Conservation (phyloP, 2,329 filamentous ascomycete species). For the Scortechinia acanthostroma region DNA sequence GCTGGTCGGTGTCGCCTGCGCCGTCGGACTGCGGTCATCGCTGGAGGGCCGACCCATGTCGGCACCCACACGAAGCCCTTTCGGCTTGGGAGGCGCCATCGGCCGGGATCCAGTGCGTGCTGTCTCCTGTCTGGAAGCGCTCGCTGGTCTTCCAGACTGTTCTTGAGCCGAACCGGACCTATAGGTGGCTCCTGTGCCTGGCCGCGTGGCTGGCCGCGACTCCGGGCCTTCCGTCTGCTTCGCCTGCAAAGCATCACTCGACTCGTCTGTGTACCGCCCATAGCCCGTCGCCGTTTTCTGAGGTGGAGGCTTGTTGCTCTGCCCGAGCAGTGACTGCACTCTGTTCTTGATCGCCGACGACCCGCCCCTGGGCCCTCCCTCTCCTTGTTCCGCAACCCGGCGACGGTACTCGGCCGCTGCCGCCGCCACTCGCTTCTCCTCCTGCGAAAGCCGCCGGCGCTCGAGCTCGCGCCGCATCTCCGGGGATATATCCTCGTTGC, state of each 20-base stretch:
- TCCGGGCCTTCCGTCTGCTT: constrained; percentile 16
- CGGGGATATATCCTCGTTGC: constrained; percentile 54
- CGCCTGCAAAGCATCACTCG: constrained; percentile 22
- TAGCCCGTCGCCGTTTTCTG: constrained; percentile 52
- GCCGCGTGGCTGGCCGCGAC: background rate
- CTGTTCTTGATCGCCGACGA: constrained; percentile 77
- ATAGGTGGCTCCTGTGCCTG: background rate
- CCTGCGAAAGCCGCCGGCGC: constrained; percentile 71
- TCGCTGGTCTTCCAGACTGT: background rate
- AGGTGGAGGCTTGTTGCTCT: constrained; percentile 57
- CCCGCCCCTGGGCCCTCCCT: constrained; percentile 34
- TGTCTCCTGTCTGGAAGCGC: background rate
- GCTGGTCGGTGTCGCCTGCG: background rate
- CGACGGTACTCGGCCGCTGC: constrained; percentile 83
- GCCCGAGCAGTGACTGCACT: constrained; percentile 76
- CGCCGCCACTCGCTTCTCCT: constrained; percentile 82
- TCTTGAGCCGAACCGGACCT: too few relatives aligned
- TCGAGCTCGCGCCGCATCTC: constrained; percentile 89
- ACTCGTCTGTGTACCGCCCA: constrained; percentile 42
- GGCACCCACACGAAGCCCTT: constrained; percentile 38
- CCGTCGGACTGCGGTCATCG: constrained; percentile 7
- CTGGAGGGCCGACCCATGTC: constrained; percentile 9
- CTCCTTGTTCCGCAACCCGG: constrained; percentile 59
- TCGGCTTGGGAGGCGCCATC: constrained; percentile 48
- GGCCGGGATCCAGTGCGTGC: constrained; percentile 25